phyloP scores from a whole-genome alignment of 2,329 filamentous ascomycete species.

The Exophiala bonariae region DNA sequence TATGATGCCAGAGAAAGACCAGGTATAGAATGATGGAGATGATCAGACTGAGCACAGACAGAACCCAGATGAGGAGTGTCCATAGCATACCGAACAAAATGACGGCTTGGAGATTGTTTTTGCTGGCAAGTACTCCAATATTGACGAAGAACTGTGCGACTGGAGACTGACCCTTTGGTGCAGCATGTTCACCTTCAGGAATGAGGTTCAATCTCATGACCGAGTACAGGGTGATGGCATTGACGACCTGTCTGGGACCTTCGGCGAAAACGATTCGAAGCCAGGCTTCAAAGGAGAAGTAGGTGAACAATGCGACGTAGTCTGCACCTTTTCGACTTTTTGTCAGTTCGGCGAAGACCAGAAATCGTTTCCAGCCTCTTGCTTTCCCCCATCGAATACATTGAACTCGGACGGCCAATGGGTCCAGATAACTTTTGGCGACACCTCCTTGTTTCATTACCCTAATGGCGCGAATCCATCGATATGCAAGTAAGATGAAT shows the following conservation, averaged over 20 bases:
- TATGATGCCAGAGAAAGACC: constrained; percentile 89
- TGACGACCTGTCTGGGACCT: constrained; percentile 87
- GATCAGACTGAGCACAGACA: constrained; percentile 73
- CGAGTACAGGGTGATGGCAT: constrained; percentile 82
- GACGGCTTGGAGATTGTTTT: constrained; percentile 75
- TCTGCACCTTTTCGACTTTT: constrained; percentile 89
- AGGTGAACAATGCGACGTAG: constrained; percentile 87
- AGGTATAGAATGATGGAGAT: constrained; percentile 76
- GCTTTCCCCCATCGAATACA: constrained; percentile 73
- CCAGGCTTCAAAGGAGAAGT: constrained; percentile 82
- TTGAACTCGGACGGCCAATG: constrained; percentile 79
- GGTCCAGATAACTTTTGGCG: constrained; percentile 88
- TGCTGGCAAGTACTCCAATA: constrained; percentile 68
- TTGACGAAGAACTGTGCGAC: constrained; percentile 81
- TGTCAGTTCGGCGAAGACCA: constrained; percentile 89
- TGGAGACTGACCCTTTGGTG: constrained; percentile 59
- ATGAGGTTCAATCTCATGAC: constrained; percentile 75
- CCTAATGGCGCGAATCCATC: constrained; percentile 75
- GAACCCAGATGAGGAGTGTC: constrained; percentile 84
- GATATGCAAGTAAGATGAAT: constrained; percentile 76
- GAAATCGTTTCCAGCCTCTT: constrained; percentile 81
- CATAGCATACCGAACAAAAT: constrained; percentile 91
- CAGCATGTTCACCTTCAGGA: constrained; percentile 55
- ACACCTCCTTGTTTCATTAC: constrained; percentile 85
- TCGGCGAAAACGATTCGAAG: constrained; percentile 87